Percentiles rank a stretch among this genome's conserved stretches.
Evolutionary conservation across 331 rosid species (phyloP).

Genomic region (Erythrophleum ivorense): DNA sequence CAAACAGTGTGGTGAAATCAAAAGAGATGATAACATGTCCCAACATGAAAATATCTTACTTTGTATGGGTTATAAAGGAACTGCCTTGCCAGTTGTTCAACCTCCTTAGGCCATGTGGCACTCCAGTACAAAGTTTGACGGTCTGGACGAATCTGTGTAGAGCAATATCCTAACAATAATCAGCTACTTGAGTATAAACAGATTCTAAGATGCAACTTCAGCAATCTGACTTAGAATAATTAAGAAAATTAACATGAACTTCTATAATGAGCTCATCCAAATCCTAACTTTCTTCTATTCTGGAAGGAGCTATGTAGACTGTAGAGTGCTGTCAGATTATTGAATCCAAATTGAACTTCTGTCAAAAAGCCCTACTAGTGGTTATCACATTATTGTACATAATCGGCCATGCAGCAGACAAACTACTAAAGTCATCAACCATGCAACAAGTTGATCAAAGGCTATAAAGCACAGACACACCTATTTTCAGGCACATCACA

Average conservation of each 20-base stretch:
- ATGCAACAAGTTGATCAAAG: neutral
- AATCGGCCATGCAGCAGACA: neutral
- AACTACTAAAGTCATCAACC: neutral
- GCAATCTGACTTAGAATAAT: slow-evolving; percentile 3
- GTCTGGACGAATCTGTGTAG: slow-evolving; percentile 84
- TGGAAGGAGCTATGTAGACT: neutral
- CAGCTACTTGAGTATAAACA: slow-evolving; percentile 18
- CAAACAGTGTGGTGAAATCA: neutral
- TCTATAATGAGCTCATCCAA: slow-evolving; percentile 15
- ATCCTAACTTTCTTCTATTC: slow-evolving; percentile 1
- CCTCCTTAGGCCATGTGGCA: slow-evolving; percentile 99
- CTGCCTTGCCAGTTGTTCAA: slow-evolving; percentile 81
- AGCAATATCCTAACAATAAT: slow-evolving; percentile 12
- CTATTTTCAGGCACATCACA: too few relatives aligned
- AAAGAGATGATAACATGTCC: neutral
- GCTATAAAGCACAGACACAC: too few relatives aligned
- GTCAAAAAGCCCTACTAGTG: neutral
- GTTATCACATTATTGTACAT: neutral
- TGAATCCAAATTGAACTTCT: neutral
- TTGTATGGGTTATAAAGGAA: slow-evolving; percentile 92
- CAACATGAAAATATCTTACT: slow-evolving; percentile 51
- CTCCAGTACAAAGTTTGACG: slow-evolving; percentile 98
- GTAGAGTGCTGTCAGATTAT: neutral
- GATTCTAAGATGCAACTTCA: slow-evolving; percentile 17
- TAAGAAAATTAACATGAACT: slow-evolving; percentile 1